Percentiles rank a stretch among this genome's conserved stretches.
Conservation (phyloP, 345 rosid genomes). For the Draba incana region DNA sequence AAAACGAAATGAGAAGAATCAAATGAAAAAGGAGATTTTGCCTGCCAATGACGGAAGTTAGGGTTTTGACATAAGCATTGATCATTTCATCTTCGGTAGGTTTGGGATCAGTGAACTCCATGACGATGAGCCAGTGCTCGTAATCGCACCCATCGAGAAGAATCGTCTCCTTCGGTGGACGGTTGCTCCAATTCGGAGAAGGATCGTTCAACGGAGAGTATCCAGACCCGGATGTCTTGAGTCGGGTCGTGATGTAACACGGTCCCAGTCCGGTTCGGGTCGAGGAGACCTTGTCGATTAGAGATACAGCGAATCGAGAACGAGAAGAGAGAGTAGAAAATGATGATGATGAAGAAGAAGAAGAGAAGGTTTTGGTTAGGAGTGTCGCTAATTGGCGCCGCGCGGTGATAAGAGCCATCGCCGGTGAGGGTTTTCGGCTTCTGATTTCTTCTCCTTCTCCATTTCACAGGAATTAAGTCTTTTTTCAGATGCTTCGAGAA, state of each 20-base stretch:
- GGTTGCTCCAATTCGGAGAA: slow-evolving; percentile 92
- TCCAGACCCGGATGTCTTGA: slow-evolving; percentile 70
- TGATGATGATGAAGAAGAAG: slow-evolving; percentile 43
- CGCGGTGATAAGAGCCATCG: slow-evolving; percentile 62
- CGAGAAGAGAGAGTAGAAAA: slow-evolving; percentile 48
- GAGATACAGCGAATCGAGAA: slow-evolving; percentile 51
- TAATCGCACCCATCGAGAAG: slow-evolving; percentile 94
- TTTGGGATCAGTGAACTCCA: slow-evolving; percentile 88
- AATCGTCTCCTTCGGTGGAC: slow-evolving; percentile 90
- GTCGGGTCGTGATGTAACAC: slow-evolving; percentile 48
- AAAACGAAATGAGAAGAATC: neutral
- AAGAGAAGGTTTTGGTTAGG: slow-evolving; percentile 45
- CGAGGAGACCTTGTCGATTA: slow-evolving; percentile 44
- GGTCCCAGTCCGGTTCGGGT: slow-evolving; percentile 38
- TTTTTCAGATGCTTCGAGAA: slow-evolving; percentile 13
- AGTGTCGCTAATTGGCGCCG: slow-evolving; percentile 59
- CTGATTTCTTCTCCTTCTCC: neutral
- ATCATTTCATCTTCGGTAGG: slow-evolving; percentile 89
- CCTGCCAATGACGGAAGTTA: slow-evolving; percentile 83
- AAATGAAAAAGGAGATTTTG: neutral
- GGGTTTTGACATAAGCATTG: slow-evolving; percentile 76
- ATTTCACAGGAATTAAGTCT: too few species aligned
- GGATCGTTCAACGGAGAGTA: slow-evolving; percentile 91
- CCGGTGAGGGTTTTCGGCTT: slow-evolving; percentile 38
- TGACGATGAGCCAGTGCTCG: slow-evolving; percentile 92